Evolutionary conservation across 129 eudicot species (phyloP), one percentile per base, ranked within the genome.

Genomic region (Gnaphalium uliginosum): DNA sequence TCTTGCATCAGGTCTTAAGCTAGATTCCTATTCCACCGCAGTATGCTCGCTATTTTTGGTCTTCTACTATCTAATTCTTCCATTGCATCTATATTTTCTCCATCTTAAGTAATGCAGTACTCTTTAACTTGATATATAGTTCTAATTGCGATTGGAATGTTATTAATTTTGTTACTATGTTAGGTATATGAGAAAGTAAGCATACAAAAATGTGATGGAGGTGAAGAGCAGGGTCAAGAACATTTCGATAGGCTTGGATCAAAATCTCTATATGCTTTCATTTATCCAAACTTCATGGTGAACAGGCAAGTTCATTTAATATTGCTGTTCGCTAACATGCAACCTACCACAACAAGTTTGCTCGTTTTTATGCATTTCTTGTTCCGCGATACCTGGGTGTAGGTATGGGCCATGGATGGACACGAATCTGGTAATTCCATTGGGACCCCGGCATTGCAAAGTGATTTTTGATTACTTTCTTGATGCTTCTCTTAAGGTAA

Each of bases 361-460:
- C 13, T 1, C 13, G 27, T 53, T 46, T 50, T 30, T 51, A 33
- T 7, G 10, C 24, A 10, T 23, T 72, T 41, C 68, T 23, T 64
- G 37, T 65, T 39, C 9, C 65, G 62, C 14, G 53, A 8, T 37
- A 1, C 30, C 17, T 57, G 26, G 48, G 32, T 30, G 68, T 32
- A 95, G 96, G 82, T 95, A 95, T 57, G 99, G 99, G 27, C 99
- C 99, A 43, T 95, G 99, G 99, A 91, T 94, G 98, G 98, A 94
- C 82, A 94, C 98, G 29, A 94, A 94, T 73, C 86, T 90, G 3
- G 97, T 87, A 61, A 69, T 94, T 18, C 98, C 98, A 26, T 66
- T 90, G 56, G 98, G 98, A 77, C 97, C 96, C 19, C 84, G 89
- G 18, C 78, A 66, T 59, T 94, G 98, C 86, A 83, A 76, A 89